Conservation (phyloP, 108 stramenopile genomes). For the Skeletonema tropicum region DNA sequence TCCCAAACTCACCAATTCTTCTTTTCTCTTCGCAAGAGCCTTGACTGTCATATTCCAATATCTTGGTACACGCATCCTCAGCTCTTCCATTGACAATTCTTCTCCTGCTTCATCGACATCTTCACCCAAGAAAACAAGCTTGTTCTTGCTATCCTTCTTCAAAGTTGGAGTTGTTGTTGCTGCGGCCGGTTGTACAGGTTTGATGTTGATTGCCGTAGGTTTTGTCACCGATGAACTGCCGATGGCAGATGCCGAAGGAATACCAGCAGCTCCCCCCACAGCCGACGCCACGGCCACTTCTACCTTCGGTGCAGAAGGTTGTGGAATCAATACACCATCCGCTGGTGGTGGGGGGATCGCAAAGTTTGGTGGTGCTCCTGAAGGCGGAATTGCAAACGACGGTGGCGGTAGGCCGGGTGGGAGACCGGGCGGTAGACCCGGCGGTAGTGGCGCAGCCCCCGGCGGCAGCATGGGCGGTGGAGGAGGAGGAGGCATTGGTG, state of each 20-base stretch:
- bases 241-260: conserved; percentile 12
- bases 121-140: conserved; percentile 35
- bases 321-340: conserved; percentile 66
- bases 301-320: conserved; percentile 60
- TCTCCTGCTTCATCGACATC: conserved; percentile 38
- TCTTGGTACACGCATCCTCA: conserved; percentile 36
- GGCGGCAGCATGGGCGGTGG: conserved; percentile 46
- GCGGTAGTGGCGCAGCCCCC: conserved; percentile 29
- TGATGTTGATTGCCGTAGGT: conserved; percentile 2
- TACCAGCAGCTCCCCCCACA: conserved; percentile 23
- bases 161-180: conserved; percentile 3
- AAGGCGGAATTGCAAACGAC: conserved; percentile 40
- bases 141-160: conserved; percentile 22
- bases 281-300: conserved; percentile 64
- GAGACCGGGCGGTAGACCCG: conserved; percentile 34
- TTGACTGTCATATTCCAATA: conserved; percentile 37
- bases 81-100: conserved; percentile 48
- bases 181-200: neutral
- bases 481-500: conserved; percentile 65
- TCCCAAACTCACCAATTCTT: conserved; percentile 7
- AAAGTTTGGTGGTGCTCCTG: conserved; percentile 28
- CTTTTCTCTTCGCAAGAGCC: conserved; percentile 23
- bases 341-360: conserved; percentile 43
- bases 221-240: neutral
- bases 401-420: conserved; percentile 54